phyloP scores from a whole-genome alignment of 495 filamentous ascomycete species.

The Hypoxylon lienhwacheense region DNA sequence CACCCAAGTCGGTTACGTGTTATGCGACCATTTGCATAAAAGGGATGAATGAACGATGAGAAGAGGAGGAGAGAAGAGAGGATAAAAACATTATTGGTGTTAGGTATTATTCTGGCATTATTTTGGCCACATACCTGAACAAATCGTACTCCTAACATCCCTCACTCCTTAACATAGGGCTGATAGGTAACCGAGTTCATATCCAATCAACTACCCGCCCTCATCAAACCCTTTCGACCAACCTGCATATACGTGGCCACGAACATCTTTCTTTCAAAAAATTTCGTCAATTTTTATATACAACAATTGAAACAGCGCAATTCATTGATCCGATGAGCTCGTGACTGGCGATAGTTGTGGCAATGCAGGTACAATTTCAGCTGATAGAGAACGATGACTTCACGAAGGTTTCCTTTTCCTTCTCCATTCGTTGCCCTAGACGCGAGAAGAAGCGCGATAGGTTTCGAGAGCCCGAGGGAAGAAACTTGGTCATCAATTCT shows the following conservation, averaged over 20 bases:
- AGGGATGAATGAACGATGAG: conserved; percentile 11
- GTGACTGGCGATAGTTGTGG: conserved; percentile 1
- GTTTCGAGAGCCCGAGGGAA: neutral
- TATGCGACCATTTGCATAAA: conserved; percentile 26
- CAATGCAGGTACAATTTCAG: conserved; percentile 21
- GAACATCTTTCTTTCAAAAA: conserved; percentile 17
- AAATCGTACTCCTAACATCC: too few species aligned
- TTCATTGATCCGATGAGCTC: conserved; percentile 6
- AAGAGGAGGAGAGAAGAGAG: neutral
- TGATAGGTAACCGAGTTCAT: conserved; percentile 20
- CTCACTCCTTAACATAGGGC: conserved; percentile 12
- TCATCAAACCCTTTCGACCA: conserved; percentile 12
- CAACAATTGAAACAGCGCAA: too few species aligned
- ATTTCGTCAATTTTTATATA: conserved; percentile 21
- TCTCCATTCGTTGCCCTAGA: conserved; percentile 10
- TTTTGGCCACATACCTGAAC: too few species aligned
- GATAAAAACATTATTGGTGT: neutral
- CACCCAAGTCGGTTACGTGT: conserved; percentile 20
- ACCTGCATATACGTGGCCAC: conserved; percentile 25
- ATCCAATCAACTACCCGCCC: conserved; percentile 14
- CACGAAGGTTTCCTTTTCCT: neutral
- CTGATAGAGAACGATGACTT: conserved; percentile 6
- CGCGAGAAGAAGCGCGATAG: conserved; percentile 5
- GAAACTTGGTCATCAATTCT: conserved; percentile 5
- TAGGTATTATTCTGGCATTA: conserved; percentile 16